Evolutionary conservation across 805 yeast species (phyloP), one percentile per base, ranked within the genome.

Genomic region (Zygotorulaspora chibaensis): DNA sequence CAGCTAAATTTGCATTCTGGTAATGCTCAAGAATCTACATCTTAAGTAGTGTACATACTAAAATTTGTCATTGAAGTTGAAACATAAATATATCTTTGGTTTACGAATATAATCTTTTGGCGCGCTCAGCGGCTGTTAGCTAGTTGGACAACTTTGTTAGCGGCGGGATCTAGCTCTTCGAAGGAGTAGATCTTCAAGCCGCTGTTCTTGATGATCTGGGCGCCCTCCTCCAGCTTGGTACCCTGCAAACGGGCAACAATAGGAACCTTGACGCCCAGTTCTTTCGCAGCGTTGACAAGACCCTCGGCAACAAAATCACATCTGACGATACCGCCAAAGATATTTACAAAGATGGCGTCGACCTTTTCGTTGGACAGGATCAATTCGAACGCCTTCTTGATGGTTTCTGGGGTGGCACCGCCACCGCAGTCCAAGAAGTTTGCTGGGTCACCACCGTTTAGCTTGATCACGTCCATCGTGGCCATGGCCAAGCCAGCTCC

Each of bases 401-500:
- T 93, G 63, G 99, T 91, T 73, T 87, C 86, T 57, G 98, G 97
- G 53, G 98, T 93, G 61, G 99, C 99, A 71, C 96, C 96, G 77
- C 99, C 99, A 77, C 99, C 99, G 72, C 96, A 93, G 77, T 93
- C 99, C 69, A 93, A 81, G 81, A 93, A 93, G 79, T 93, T 93
- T 56, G 99, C 99, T 62, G 99, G 99, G 59, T 81, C 86, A 70
- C 99, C 99, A 64, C 98, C 97, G 75, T 89, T 87, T 62, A 93
- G 81, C 76, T 93, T 89, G 76, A 93, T 88, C 69, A 95, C 95
- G 73, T 93, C 99, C 97, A 93, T 90, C 56, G 99, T 93, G 61
- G 99, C 99, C 99, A 93, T 93, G 63, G 99, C 99, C 68, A 93
- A 80, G 71, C 99, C 99, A 48, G 99, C 99, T 77, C 99, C 99